Percentiles rank a stretch among this genome's conserved stretches.
These are phyloP conservation scores for Zygnema cylindricum DNA, from an alignment of 139 green algal species.

Conservation along the genomic window DNA sequence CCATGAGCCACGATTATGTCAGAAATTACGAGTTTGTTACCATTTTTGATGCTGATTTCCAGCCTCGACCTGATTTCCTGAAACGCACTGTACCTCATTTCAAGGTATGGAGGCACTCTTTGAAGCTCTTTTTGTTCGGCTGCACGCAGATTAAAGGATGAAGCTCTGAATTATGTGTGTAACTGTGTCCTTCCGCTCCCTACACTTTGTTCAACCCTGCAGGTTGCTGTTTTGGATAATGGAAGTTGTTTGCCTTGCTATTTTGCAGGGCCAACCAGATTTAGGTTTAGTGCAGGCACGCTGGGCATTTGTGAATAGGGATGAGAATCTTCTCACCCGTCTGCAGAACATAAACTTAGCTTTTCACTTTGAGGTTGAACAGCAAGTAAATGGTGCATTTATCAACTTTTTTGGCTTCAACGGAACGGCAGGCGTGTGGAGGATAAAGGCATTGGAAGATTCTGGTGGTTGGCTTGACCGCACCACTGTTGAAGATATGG, in stretches of 20 bases:
- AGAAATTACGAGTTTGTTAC: conserved; percentile 75
- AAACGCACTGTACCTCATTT: conserved; percentile 56
- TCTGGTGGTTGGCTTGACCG: conserved; percentile 89
- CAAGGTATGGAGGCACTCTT: conserved; percentile 62
- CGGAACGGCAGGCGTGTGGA: conserved; percentile 79
- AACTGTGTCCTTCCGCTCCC: no score
- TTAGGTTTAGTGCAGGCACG: conserved; percentile 71
- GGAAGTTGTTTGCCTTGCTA: not conserved
- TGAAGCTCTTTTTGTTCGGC: no score
- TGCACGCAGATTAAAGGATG: no score
- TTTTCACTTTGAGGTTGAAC: conserved; percentile 63
- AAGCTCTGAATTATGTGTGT: no score
- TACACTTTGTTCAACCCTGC: no score
- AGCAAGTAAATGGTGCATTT: conserved; percentile 55
- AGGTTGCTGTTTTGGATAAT: not conserved
- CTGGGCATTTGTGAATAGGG: conserved; percentile 77
- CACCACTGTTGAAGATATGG: conserved; percentile 83
- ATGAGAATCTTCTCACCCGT: conserved; percentile 83
- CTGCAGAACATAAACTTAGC: conserved; percentile 60
- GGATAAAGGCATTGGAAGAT: conserved; percentile 79
- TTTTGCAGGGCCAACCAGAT: conserved; percentile 45
- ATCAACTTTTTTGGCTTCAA: conserved; percentile 64
- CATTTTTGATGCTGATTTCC: conserved; percentile 92
- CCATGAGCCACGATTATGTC: conserved; percentile 55
- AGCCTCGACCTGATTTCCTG: conserved; percentile 70